Conservation (phyloP, 805 yeast genomes). For the Wickerhamiella australiensis region DNA sequence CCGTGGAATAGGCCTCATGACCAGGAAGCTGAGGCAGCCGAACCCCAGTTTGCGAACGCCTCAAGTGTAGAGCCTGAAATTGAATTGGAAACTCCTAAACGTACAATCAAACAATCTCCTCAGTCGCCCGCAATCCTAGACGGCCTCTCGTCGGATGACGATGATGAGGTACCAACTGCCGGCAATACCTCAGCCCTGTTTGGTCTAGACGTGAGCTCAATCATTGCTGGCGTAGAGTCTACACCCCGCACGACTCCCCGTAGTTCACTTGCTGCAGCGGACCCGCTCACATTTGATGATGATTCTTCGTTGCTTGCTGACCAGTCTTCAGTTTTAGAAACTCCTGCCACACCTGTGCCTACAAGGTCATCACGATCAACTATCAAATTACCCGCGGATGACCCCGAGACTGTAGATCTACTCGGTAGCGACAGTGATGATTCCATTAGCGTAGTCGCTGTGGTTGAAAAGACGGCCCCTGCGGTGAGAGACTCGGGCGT, state of each 20-base stretch:
- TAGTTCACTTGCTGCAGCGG: background rate
- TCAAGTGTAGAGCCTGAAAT: background rate
- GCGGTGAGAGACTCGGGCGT: too few species aligned
- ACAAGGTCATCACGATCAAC: too few species aligned
- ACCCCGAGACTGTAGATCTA: background rate
- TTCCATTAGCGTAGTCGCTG: background rate
- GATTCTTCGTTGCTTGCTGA: background rate
- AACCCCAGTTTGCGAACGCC: too few species aligned
- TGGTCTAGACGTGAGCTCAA: background rate
- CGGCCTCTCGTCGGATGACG: background rate
- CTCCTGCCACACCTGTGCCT: background rate
- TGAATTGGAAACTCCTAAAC: background rate
- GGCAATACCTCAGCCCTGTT: background rate
- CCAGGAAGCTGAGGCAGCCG: background rate
- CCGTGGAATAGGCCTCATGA: background rate
- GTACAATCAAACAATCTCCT: background rate
- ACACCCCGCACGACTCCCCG: background rate
- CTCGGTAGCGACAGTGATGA: background rate
- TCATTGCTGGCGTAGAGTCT: background rate
- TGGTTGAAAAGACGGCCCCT: background rate
- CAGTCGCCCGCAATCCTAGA: background rate
- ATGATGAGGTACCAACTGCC: background rate
- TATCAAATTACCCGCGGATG: too few species aligned
- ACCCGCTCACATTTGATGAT: background rate
- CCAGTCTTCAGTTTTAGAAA: background rate